Base-by-base conservation (phyloP, 768 basidiomycete genomes). In the Mycena vitilis region DNA sequence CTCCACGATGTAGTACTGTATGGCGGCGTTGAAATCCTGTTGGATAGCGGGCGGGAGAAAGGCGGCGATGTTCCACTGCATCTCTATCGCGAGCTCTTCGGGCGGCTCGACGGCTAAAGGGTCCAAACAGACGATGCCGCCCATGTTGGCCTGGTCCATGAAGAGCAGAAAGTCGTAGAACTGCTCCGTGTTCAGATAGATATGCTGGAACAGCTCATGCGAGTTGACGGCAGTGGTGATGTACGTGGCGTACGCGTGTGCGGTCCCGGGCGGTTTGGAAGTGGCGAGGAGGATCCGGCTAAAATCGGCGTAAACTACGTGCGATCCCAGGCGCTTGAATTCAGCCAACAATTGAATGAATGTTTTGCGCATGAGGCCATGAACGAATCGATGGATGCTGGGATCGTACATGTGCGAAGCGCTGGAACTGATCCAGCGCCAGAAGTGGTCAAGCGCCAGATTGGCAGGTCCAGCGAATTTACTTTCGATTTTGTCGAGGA, bases 281-380 rank as follows among this genome's bases (percentile, higher is more conserved):
- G 98, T 99, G 15, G 96, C 90, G 42, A 99, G 89, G 51, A 98
- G 84, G 72, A 99, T 90, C 12, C 89, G 89, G 68, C 93, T 90
- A 78, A 99, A 96, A 78, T 99, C 95, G 30, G 96, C 97, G 70
- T 96, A 95, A 37, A 99, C 88, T 64, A 99, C 91, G 62, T 94
- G 90, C 0, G 96, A 96, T 1, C 98, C 98, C 1, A 99, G 86
- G 20, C 98, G 89, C 74, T 93, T 95, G 82, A 98, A 96, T 78
- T 99, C 98, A 16, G 97, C 96, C 23, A 99, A 86, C 70, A 99
- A 85, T 79, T 99, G 98, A 64, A 98, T 93, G 81, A 98, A 98
- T 0, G 94, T 96, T 83, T 99, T 99, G 67, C 94, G 90, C 98
- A 99, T 99, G 54, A 99, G 87, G 16, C 95, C 94, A 73, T 96